phyloP scores from a whole-genome alignment of 495 filamentous ascomycete species.

The Trichocladium antarcticum region DNA sequence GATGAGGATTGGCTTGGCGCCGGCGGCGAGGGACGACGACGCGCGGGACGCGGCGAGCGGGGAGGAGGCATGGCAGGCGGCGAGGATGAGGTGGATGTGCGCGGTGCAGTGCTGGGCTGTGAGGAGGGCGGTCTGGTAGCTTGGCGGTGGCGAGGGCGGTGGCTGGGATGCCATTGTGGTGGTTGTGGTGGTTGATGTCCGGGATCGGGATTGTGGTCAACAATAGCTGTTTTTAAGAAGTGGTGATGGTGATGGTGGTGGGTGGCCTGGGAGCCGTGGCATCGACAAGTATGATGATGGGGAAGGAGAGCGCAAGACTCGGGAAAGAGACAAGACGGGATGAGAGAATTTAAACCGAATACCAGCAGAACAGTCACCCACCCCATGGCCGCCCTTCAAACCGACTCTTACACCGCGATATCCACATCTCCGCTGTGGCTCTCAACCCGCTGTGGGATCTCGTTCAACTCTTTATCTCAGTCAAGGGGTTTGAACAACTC shows the following conservation, averaged over 20 bases:
- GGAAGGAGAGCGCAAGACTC: neutral
- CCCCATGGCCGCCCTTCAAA: too few species aligned
- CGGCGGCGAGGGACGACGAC: conserved; percentile 68
- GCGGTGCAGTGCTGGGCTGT: conserved; percentile 62
- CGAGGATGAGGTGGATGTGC: conserved; percentile 79
- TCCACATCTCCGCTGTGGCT: conserved; percentile 17
- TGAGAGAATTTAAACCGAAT: neutral
- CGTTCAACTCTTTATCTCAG: conserved; percentile 11
- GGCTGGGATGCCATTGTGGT: conserved; percentile 13
- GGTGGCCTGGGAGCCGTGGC: neutral
- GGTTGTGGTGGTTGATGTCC: neutral
- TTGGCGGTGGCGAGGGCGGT: neutral
- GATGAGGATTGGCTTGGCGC: conserved; percentile 77
- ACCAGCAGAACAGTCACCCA: too few species aligned
- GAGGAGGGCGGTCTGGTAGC: conserved; percentile 49
- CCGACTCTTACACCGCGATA: neutral
- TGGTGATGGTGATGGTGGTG: conserved; percentile 4
- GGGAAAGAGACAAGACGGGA: neutral
- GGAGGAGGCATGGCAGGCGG: conserved; percentile 73
- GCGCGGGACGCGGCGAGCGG: conserved; percentile 77
- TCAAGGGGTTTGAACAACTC: neutral
- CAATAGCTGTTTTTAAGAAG: neutral
- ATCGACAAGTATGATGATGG: neutral
- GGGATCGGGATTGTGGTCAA: neutral
- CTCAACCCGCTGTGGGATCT: neutral